phyloP scores from a whole-genome alignment of 208 protist species.

The Leishmania lainsoni region DNA sequence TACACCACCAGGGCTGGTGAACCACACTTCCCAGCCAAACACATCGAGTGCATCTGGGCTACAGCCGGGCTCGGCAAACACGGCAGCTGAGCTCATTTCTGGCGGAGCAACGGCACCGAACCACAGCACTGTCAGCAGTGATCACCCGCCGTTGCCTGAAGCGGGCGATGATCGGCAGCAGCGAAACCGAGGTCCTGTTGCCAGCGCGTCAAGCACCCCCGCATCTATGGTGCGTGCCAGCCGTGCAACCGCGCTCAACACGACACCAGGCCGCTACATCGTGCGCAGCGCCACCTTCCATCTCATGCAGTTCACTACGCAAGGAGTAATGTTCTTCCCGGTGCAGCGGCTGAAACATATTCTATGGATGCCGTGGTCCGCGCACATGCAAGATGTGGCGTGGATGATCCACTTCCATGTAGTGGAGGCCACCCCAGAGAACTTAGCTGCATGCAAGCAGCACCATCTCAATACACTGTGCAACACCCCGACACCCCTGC shows the following conservation, averaged over 20 bases:
- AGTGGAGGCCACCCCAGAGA: conserved; percentile 25
- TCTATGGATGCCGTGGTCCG: conserved; percentile 65
- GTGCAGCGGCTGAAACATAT: conserved; percentile 50
- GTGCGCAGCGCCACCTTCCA: conserved; percentile 64
- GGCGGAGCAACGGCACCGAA: background rate
- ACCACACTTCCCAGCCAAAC: background rate
- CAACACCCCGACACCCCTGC: conserved; percentile 15
- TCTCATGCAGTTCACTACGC: conserved; percentile 76
- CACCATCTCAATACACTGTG: conserved; percentile 16
- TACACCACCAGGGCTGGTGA: background rate
- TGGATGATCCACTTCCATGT: conserved; percentile 57
- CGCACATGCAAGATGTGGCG: conserved; percentile 61
- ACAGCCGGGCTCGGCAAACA: background rate
- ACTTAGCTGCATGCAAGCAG: conserved; percentile 24
- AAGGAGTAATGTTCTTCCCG: conserved; percentile 69
- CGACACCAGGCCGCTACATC: conserved; percentile 20
- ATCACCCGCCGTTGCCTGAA: background rate
- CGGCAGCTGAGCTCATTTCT: background rate
- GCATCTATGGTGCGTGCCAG: background rate
- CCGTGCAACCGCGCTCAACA: background rate
- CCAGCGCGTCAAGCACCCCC: background rate
- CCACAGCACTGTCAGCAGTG: background rate
- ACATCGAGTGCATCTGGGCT: background rate
- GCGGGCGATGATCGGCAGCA: background rate
- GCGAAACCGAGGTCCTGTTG: background rate